Evolutionary conservation across 441 rosid species (phyloP).

Genomic region (Mallotus japonicus): DNA sequence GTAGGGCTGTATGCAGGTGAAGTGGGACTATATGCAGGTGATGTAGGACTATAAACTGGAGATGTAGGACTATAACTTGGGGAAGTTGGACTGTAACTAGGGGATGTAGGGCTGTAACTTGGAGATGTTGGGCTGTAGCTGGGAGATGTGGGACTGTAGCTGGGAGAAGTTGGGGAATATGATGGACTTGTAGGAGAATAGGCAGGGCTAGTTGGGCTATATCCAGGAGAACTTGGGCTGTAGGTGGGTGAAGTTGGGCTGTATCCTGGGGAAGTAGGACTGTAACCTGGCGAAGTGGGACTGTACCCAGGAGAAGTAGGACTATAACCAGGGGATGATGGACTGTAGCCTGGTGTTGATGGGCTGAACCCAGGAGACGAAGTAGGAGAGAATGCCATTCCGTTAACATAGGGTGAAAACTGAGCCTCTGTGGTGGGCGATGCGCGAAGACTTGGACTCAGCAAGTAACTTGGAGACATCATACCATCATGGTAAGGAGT

Average conservation of each 20-base stretch:
- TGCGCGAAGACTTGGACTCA: slow-evolving; percentile 74
- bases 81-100: slow-evolving; percentile 79
- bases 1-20: slow-evolving; percentile 86
- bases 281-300: slow-evolving; percentile 57
- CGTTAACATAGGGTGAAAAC: slow-evolving; percentile 19
- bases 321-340: slow-evolving; percentile 81
- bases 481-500: slow-evolving; percentile 93
- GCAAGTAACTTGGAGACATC: slow-evolving; percentile 90
- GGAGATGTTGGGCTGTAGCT: slow-evolving; percentile 88
- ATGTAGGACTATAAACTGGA: slow-evolving; percentile 76
- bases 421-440: slow-evolving; percentile 77
- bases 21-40: slow-evolving; percentile 80
- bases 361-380: slow-evolving; percentile 74
- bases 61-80: slow-evolving; percentile 79
- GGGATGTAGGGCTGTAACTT: slow-evolving; percentile 61
- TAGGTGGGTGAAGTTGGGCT: slow-evolving; percentile 54
- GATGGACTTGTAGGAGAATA: slow-evolving; percentile 55
- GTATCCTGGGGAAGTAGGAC: slow-evolving; percentile 58
- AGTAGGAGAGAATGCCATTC: slow-evolving; percentile 73
- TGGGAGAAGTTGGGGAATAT: slow-evolving; percentile 85
- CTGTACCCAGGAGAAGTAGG: slow-evolving; percentile 66
- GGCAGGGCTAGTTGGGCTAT: slow-evolving; percentile 64
- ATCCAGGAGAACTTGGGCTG: slow-evolving; percentile 52
- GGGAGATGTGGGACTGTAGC: slow-evolving; percentile 84
- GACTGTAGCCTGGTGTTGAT: slow-evolving; percentile 82